phyloP scores from a whole-genome alignment of 495 filamentous ascomycete species.

The Xanthoparmelia taractica region DNA sequence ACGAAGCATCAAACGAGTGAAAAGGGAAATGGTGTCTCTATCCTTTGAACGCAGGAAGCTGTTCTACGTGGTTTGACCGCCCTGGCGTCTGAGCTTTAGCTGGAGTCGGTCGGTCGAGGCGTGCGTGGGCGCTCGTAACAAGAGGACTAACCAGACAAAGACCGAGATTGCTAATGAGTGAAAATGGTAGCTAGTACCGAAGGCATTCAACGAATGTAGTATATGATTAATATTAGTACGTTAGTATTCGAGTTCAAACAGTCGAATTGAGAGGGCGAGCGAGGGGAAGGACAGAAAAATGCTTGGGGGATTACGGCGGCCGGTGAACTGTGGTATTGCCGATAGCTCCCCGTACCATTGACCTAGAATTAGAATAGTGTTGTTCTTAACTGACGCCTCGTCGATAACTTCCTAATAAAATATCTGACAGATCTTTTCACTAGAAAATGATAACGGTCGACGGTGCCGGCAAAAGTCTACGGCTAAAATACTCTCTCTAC shows the following conservation, averaged over 20 bases:
- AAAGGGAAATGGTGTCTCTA: neutral
- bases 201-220: slow-evolving; percentile 17
- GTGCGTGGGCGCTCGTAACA: slow-evolving; percentile 8
- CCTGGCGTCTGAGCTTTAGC: neutral
- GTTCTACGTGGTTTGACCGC: neutral
- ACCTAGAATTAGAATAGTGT: no score
- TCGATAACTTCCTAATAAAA: no score
- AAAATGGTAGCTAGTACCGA: slow-evolving; percentile 52
- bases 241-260: slow-evolving; percentile 1
- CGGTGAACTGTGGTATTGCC: neutral
- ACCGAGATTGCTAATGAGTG: slow-evolving; percentile 44
- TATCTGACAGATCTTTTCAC: neutral
- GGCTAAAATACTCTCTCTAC: neutral
- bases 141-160: neutral
- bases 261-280: neutral
- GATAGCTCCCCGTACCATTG: neutral
- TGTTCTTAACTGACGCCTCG: no score
- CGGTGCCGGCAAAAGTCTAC: neutral
- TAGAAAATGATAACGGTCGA: neutral
- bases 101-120: neutral
- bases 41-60: neutral
- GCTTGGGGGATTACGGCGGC: neutral
- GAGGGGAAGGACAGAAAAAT: neutral
- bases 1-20: neutral
- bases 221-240: slow-evolving; percentile 12